Base-by-base conservation (phyloP, 768 basidiomycete genomes). In the Boletus patriciae region DNA sequence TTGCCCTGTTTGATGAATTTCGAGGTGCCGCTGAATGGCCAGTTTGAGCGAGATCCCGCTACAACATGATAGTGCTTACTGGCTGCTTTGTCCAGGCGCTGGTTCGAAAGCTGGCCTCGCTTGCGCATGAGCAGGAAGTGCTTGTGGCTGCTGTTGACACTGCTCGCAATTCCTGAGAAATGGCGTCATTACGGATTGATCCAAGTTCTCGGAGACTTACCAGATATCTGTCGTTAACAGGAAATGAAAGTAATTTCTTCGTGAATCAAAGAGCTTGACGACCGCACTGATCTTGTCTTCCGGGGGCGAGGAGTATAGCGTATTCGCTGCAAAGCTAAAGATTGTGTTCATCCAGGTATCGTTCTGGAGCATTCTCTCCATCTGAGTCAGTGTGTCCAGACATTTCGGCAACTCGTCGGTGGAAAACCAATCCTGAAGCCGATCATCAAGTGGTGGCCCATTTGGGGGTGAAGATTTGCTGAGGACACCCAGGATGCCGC, bases 401-500 rank as follows among this genome's bases (percentile, higher is more conserved):
- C 50, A 62, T 8, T 8, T 46, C 34, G 37, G 33, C 3, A 45
- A 15, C 19, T 57, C 61, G 16, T 49, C 46, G n/a, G 37, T 50
- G 4, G 61, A 40, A 31, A 62, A 44, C 61, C 61, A 62, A 1
- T 52, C 60, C 15, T 49, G 13, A 6, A 62, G 50, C 10, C 55
- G 54, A 25, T 62, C 50, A 12, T 62, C 60, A 5, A 62, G 54
- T 27, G 46, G 46, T 4, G 42, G 50, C 4, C 43, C 42, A 16
- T 45, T 31, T 11, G 25, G 48, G 21, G 57, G 31, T 25, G 50
- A 49, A 25, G 33, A 33, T 18, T 54, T 41, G 25, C 11, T 23
- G 25, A 60, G 58, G 5, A 61, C 19, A 8, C 25, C 37, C 3
- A 54, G 42, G 15, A 60, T 45, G 19, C 46, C 42, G 10, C 34